Evolutionary conservation across 2,329 filamentous ascomycete species (phyloP), one percentile per base, ranked within the genome.

Genomic region (Nemania sp.): DNA sequence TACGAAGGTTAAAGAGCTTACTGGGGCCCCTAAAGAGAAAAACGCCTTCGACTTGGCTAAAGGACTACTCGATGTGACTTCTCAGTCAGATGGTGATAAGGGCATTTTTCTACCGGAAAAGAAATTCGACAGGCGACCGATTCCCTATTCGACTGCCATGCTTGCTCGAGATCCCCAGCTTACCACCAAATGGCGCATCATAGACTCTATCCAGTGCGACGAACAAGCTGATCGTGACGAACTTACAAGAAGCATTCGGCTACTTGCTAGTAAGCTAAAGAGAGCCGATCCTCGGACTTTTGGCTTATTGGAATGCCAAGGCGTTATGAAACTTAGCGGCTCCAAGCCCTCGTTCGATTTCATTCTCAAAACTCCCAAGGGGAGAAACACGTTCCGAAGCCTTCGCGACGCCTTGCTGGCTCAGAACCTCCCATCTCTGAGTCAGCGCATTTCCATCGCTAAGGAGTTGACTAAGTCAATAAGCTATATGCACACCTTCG

Each of bases 401-500:
- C 45, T 51, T n/a, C 45, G 43, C 5, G 43, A n/a, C 7, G n/a
- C 27, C 18, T 6, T 60, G 11, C 29, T 60, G 3, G 8, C n/a
- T 26, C 5, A 51, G 43, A 15, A 2, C 18, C 22, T 18, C 3
- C 29, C 29, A 11, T 60, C 57, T 27, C 58, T 61, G 26, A 43
- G 20, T 5, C 29, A 53, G 47, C 20, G 35, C 18, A 10, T 61
- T 6, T 45, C 32, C 18, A 47, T 47, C 20, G 59, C 59, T 4
- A 29, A 47, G n/a, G 49, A 62, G 32, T 26, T 62, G 8, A 18
- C 59, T 7, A 62, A 54, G n/a, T 43, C 59, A 18, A 35, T 62
- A 22, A 55, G 38, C 45, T 62, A 61, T 18, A 29, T 61, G 29
- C 59, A 62, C 10, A 47, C 38, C 10, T 54, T 53, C 59, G 59